phyloP scores from a whole-genome alignment of 148 eudicot genomes.

The Silene uniflora region DNA sequence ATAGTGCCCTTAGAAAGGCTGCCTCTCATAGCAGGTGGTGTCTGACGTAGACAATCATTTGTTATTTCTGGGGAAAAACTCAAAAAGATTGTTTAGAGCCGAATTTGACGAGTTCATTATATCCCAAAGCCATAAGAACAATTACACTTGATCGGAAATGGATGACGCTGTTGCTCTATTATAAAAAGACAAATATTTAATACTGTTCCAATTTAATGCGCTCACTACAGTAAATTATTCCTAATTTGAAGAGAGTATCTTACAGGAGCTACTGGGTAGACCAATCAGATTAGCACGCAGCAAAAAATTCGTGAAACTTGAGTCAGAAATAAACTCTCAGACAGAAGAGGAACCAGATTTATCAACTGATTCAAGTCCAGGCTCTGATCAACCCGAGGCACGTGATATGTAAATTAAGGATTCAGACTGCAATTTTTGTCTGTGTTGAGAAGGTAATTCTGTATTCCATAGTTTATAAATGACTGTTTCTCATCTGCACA shows the following conservation, averaged over 20 bases:
- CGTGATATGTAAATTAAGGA: conserved; percentile 22
- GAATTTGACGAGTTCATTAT: not conserved
- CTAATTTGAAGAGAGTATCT: conserved; percentile 8
- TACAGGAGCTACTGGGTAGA: conserved; percentile 73
- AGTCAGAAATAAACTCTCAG: conserved; percentile 36
- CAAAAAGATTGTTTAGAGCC: not conserved
- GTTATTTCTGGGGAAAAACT: not conserved
- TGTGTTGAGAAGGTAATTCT: conserved; percentile 22
- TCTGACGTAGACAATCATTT: not conserved
- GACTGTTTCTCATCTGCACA: not conserved
- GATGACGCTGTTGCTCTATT: not conserved
- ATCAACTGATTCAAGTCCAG: conserved; percentile 21
- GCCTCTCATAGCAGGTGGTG: not conserved
- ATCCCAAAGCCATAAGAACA: not conserved
- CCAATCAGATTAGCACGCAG: conserved; percentile 63
- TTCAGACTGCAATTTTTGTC: conserved; percentile 3
- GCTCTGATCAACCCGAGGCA: conserved; percentile 30
- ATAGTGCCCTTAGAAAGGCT: not conserved
- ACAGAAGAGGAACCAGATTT: conserved; percentile 33
- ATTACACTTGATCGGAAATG: not conserved
- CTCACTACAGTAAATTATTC: not conserved
- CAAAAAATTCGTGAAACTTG: conserved; percentile 57
- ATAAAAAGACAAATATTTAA: not conserved
- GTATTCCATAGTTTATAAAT: not conserved
- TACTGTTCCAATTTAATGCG: not conserved